phyloP scores from a whole-genome alignment of 495 filamentous ascomycete species.

The Rostrohypoxylon terebratum region DNA sequence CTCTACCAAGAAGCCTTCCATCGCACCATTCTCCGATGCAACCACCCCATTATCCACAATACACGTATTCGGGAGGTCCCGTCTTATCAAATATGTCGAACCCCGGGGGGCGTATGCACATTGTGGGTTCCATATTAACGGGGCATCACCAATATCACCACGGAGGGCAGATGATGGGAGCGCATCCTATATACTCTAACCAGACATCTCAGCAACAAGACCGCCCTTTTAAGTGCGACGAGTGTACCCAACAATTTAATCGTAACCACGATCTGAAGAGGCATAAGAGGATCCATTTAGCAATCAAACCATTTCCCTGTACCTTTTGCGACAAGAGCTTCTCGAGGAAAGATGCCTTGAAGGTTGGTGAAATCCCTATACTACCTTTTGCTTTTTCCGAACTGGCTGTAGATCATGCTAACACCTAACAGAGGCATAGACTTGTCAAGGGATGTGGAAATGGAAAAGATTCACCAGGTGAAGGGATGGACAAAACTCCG shows the following conservation, averaged over 20 bases:
- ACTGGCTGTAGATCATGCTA: slow-evolving; percentile 12
- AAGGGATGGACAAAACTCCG: slow-evolving; percentile 28
- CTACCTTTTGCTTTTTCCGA: background rate
- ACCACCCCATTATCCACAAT: slow-evolving; percentile 52
- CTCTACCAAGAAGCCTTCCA: slow-evolving; percentile 65
- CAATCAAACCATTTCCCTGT: slow-evolving; percentile 96
- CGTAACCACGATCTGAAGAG: slow-evolving; percentile 97
- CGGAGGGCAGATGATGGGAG: slow-evolving; percentile 67
- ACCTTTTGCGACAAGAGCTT: slow-evolving; percentile 95
- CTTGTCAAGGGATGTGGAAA: slow-evolving; percentile 94
- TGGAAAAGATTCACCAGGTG: slow-evolving; percentile 52
- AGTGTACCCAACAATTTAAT: slow-evolving; percentile 94
- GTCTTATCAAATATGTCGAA: slow-evolving; percentile 83
- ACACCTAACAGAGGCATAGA: slow-evolving; percentile 77
- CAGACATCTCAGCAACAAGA: slow-evolving; percentile 66
- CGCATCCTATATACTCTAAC: slow-evolving; percentile 67
- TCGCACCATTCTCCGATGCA: slow-evolving; percentile 62
- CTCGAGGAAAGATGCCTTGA: slow-evolving; percentile 94
- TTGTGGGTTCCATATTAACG: slow-evolving; percentile 69
- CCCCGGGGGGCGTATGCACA: slow-evolving; percentile 74
- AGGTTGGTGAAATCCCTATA: slow-evolving; percentile 67
- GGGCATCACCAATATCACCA: slow-evolving; percentile 58
- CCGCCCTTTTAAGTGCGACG: slow-evolving; percentile 93
- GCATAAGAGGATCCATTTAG: slow-evolving; percentile 93
- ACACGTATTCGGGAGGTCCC: slow-evolving; percentile 61